Base-by-base conservation (phyloP, 148 eudicot species). In the Rhododendron simsii region DNA sequence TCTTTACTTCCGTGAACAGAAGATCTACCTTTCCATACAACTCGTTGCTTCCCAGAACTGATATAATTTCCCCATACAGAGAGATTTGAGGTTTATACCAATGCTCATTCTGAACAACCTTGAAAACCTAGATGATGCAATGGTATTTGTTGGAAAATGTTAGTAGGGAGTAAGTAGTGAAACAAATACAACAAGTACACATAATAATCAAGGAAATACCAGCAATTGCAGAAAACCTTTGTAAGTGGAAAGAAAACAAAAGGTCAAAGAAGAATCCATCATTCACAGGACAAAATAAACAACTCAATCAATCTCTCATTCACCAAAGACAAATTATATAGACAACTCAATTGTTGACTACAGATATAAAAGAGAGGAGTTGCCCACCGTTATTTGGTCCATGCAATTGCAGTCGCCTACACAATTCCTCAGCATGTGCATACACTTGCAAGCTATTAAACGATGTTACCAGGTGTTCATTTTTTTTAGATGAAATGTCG, bases 11-110 rank as follows among this genome's bases (percentile, higher is more conserved):
- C n/a, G 39, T 26, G 84, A 92, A 87, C 55, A 92, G 65, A 23
- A 71, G 65, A 26, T 88, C 83, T 2, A 89, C 88, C 78, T 88
- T 83, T 73, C 90, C 93, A 81, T 86, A 83, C 83, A 93, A 85
- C 82, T 86, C 87, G 76, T 92, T 90, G 84, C 89, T 87, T 69
- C 92, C 94, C 82, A 93, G 84, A 88, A 82, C 92, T 55, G 91
- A 84, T 47, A 93, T 87, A 33, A 92, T 78, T 78, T 90, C 93
- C 45, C 91, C 90, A 78, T 91, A 92, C 51, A 93, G 87, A 18
- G 87, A 87, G 81, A 91, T 63, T 61, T 86, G 88, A 28, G 94
- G 94, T 79, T 84, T 93, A 79, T 93, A 93, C 94, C 94, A 92
- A 26, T 90, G 74, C 84, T 93, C 96, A 45, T 88, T 89, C 86